phyloP scores from a whole-genome alignment of 2,329 filamentous ascomycete genomes.

The Chaetomium sp. region DNA sequence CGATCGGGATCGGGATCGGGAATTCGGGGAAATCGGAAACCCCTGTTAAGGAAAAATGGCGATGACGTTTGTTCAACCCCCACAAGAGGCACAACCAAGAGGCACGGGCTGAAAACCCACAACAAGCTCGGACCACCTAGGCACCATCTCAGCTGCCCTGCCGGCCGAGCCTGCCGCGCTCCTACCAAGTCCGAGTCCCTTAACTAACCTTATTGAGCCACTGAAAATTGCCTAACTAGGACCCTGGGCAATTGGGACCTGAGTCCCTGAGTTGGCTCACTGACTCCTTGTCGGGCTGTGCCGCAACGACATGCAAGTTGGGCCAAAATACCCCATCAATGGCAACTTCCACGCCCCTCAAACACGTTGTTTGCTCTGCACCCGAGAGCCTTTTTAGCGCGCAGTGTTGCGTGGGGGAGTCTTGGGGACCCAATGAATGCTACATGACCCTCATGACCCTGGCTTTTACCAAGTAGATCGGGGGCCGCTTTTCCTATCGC shows the following conservation, averaged over 20 bases:
- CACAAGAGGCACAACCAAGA: no score
- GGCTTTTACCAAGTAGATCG: not conserved
- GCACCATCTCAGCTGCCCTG: not conserved
- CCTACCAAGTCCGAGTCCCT: no score
- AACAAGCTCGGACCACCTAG: not conserved
- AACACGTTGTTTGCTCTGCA: not conserved
- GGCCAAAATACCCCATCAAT: not conserved
- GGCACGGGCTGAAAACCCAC: not conserved
- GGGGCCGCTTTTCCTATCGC: conserved; percentile 4
- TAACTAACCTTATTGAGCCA: no score
- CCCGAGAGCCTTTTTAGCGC: conserved; percentile 6
- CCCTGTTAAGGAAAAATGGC: not conserved
- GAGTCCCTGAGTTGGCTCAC: not conserved
- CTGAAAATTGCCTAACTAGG: not conserved
- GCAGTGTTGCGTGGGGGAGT: not conserved
- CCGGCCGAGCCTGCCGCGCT: not conserved
- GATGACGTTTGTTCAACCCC: not conserved
- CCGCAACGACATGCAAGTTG: not conserved
- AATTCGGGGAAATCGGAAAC: not conserved
- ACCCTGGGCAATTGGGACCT: not conserved
- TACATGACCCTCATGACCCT: conserved; percentile 6
- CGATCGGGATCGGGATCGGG: no score
- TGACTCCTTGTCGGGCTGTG: not conserved
- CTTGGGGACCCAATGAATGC: conserved; percentile 17
- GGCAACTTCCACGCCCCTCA: not conserved